Percentiles rank a stretch among this genome's conserved stretches.
Evolutionary conservation across 257 asterid species (phyloP).

Genomic region (Cinchona pubescens): DNA sequence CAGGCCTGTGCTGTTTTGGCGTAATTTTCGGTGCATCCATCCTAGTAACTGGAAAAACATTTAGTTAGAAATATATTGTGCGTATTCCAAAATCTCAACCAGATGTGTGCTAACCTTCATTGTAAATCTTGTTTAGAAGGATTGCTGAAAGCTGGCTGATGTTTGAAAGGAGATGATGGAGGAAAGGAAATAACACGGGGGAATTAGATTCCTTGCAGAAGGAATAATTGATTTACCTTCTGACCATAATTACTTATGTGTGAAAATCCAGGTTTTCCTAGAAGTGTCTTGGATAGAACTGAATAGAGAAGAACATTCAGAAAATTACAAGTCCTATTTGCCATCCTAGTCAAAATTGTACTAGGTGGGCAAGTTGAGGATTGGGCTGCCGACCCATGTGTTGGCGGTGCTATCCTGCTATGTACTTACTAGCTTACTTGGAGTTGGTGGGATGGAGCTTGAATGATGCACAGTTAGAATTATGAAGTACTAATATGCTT

Average conservation of each 20-base stretch:
- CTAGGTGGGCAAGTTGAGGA: slow-evolving; percentile 22
- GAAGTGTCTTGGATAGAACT: slow-evolving; percentile 38
- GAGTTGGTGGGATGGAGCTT: slow-evolving; percentile 18
- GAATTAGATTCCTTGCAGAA: slow-evolving; percentile 22
- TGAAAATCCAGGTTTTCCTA: slow-evolving; percentile 34
- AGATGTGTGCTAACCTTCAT: slow-evolving; percentile 64
- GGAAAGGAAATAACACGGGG: slow-evolving; percentile 20
- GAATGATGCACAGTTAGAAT: slow-evolving; percentile 1
- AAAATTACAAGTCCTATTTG: slow-evolving; percentile 61
- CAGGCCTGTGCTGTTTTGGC: slow-evolving; percentile 44
- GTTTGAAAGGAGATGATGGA: slow-evolving; percentile 22
- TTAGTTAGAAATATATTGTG: slow-evolving; percentile 26
- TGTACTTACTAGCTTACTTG: slow-evolving; percentile 24
- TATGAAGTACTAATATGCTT: not conserved
- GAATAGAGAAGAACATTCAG: slow-evolving; percentile 46
- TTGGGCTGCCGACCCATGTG: slow-evolving; percentile 59
- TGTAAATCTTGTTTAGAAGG: slow-evolving; percentile 33
- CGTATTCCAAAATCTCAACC: slow-evolving; percentile 15
- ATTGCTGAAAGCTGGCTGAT: slow-evolving; percentile 27
- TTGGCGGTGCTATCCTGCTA: slow-evolving; percentile 32
- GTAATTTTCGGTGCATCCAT: slow-evolving; percentile 77
- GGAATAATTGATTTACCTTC: slow-evolving; percentile 31
- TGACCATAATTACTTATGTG: slow-evolving; percentile 31
- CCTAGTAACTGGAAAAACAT: slow-evolving; percentile 68
- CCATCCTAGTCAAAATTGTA: slow-evolving; percentile 35